phyloP scores from a whole-genome alignment of 768 basidiomycete species.

The Rhodotorula graminis region DNA sequence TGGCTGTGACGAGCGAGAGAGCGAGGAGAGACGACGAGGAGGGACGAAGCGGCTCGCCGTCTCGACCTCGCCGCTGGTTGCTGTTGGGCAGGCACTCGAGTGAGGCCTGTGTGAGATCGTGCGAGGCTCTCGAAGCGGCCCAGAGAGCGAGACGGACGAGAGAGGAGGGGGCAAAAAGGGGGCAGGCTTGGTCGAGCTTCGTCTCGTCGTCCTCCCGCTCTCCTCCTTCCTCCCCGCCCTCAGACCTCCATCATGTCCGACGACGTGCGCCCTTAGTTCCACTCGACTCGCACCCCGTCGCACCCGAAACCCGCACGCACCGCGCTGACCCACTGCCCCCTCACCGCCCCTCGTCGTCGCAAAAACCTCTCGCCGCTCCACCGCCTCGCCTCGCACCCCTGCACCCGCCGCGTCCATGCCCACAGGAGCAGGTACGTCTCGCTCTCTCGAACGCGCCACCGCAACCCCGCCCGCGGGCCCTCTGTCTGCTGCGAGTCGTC shows the following conservation, averaged over 20 bases:
- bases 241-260: not conserved
- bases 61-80: no score
- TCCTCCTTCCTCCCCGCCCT: not conserved
- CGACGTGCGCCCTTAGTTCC: not conserved
- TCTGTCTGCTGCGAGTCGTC: not conserved
- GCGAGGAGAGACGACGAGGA: no score
- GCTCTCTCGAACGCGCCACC: not conserved
- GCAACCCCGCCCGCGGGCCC: not conserved
- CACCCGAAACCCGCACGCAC: not conserved
- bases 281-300: no score
- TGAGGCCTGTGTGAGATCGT: no score
- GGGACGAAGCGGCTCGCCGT: no score
- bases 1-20: no score
- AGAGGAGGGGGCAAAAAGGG: no score
- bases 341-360: not conserved
- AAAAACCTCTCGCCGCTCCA: not conserved
- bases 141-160: no score
- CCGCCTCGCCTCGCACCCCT: not conserved
- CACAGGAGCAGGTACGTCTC: slow-evolving; percentile 5
- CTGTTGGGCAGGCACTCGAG: no score
- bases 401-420: not conserved
- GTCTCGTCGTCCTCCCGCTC: not conserved
- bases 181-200: no score
- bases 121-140: no score
- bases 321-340: not conserved